Percentiles rank a stretch among this genome's conserved stretches.
Evolutionary conservation across 768 basidiomycete genomes (phyloP).

Genomic region (Lactarius hengduanensis): DNA sequence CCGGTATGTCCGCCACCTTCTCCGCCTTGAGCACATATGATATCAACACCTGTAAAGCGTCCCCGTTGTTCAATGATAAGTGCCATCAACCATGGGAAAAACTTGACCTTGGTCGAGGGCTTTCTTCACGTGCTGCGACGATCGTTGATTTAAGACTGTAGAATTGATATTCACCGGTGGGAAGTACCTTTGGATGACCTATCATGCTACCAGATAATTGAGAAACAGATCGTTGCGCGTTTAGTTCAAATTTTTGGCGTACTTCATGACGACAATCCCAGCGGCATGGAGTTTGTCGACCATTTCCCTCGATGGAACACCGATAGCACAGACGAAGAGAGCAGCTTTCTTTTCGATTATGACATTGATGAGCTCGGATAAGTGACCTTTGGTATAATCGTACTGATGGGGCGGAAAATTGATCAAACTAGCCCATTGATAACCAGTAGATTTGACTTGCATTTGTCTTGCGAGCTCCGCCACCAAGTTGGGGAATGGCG

Average conservation of each 20-base stretch:
- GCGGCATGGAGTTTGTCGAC: slow-evolving; percentile 81
- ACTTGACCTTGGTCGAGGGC: slow-evolving; percentile 65
- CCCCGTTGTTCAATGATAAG: not conserved
- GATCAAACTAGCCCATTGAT: not conserved
- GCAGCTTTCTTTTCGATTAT: slow-evolving; percentile 71
- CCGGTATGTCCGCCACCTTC: slow-evolving; percentile 92
- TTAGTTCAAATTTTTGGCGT: slow-evolving; percentile 32
- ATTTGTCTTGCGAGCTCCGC: slow-evolving; percentile 82
- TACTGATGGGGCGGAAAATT: slow-evolving; percentile 36
- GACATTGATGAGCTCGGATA: slow-evolving; percentile 74
- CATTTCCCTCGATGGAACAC: slow-evolving; percentile 79
- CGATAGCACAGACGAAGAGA: slow-evolving; percentile 81
- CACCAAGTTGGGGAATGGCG: slow-evolving; percentile 78
- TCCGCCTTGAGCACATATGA: slow-evolving; percentile 86
- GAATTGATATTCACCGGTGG: slow-evolving; percentile 1
- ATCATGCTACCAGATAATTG: slow-evolving; percentile 54
- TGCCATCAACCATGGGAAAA: not conserved
- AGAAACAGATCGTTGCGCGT: not conserved
- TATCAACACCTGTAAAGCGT: slow-evolving; percentile 62
- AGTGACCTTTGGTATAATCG: slow-evolving; percentile 78
- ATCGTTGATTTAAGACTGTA: not conserved
- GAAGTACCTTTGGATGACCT: slow-evolving; percentile 74
- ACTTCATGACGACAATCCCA: slow-evolving; percentile 86
- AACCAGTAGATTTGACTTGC: slow-evolving; percentile 31
- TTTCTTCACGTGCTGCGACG: slow-evolving; percentile 61